Conservation (phyloP, 148 eudicot genomes). For the Camellia granthamiana region DNA sequence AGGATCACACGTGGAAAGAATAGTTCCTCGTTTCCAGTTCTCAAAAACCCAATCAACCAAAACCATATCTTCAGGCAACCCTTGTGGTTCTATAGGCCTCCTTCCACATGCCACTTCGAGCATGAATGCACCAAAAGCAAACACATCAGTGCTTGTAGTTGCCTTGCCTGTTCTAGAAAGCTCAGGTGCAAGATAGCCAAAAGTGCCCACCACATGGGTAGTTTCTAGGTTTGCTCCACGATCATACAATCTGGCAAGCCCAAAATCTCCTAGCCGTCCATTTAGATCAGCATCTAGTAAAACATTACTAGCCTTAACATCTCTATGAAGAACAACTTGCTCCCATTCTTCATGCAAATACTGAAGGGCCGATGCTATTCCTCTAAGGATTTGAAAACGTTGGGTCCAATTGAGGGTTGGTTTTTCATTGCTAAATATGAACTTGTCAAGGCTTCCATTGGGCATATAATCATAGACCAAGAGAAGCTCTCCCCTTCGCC, state of each 20-base stretch:
- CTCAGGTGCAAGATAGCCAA: constrained; percentile 47
- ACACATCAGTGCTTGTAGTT: constrained; percentile 37
- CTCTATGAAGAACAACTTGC: constrained; percentile 23
- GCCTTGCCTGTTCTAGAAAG: constrained; percentile 34
- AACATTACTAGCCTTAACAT: background rate
- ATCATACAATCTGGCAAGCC: constrained; percentile 41
- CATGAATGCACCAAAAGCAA: background rate
- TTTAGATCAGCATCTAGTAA: constrained; percentile 24
- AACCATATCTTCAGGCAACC: background rate
- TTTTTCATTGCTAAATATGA: constrained; percentile 17
- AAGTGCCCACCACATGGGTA: constrained; percentile 40
- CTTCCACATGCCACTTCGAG: background rate
- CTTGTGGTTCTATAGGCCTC: background rate
- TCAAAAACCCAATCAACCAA: constrained; percentile 30
- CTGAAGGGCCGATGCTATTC: constrained; percentile 39
- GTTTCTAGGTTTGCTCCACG: constrained; percentile 28
- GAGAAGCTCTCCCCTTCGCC: constrained; percentile 40
- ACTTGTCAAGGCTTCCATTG: constrained; percentile 44
- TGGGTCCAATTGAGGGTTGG: constrained; percentile 31
- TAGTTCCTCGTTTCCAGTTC: constrained; percentile 28
- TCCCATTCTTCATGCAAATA: constrained; percentile 49
- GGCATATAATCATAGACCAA: constrained; percentile 47
- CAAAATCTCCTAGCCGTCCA: constrained; percentile 42
- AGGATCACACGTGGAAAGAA: constrained; percentile 29
- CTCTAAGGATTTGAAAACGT: constrained; percentile 33